phyloP scores from a whole-genome alignment of 2,329 filamentous ascomycete species.

The Albophoma yamanashiensis region DNA sequence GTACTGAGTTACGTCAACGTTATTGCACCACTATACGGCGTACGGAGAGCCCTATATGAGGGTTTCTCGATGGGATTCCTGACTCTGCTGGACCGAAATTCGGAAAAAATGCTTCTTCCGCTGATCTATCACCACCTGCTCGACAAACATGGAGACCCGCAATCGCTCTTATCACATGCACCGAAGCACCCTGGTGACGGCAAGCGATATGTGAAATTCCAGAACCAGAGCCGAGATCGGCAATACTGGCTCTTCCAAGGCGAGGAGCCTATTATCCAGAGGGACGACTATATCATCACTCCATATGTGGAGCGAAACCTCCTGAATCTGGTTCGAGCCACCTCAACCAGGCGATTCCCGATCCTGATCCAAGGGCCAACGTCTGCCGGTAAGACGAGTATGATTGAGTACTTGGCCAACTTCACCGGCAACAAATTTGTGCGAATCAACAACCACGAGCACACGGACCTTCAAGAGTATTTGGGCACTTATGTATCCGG shows the following conservation, averaged over 20 bases:
- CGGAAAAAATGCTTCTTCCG: conserved; percentile 67
- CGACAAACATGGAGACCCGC: conserved; percentile 53
- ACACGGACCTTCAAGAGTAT: conserved; percentile 97
- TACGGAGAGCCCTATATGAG: conserved; percentile 81
- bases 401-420: conserved; percentile 98
- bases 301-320: conserved; percentile 91
- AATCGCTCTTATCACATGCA: conserved; percentile 65
- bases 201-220: conserved; percentile 69
- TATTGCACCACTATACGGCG: conserved; percentile 72
- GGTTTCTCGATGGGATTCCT: conserved; percentile 98
- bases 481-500: conserved; percentile 88
- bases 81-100: conserved; percentile 74
- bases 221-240: conserved; percentile 48
- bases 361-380: conserved; percentile 95
- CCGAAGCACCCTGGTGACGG: conserved; percentile 70
- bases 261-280: conserved; percentile 48
- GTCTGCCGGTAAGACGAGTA: conserved; percentile 95
- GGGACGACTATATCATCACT: conserved; percentile 91
- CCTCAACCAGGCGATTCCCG: conserved; percentile 83
- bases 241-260: conserved; percentile 90
- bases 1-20: conserved; percentile 81
- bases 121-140: conserved; percentile 75
- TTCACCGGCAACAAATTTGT: conserved; percentile 95
- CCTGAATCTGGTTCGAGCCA: conserved; percentile 85
- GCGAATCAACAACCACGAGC: conserved; percentile 98